Percentiles rank a stretch among this genome's conserved stretches.
These are phyloP conservation scores for Helminthosporium solani DNA, from an alignment of 2,329 filamentous ascomycete genomes.

Conservation along the genomic window DNA sequence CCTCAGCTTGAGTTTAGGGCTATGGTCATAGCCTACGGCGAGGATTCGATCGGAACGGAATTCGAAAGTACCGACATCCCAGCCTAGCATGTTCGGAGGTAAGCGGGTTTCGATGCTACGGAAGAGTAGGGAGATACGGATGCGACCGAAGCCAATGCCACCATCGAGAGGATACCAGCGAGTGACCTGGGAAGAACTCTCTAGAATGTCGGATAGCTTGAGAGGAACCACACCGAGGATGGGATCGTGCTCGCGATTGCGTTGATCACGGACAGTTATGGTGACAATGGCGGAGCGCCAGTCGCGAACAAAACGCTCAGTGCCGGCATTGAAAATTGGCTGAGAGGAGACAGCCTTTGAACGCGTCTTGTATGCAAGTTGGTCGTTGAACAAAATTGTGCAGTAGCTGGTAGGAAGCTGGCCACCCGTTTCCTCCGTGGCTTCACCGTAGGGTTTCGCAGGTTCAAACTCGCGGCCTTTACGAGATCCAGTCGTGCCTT, in stretches of 20 bases:
- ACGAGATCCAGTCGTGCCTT: constrained; percentile 76
- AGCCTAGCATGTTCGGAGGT: constrained; percentile 82
- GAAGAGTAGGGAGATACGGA: constrained; percentile 87
- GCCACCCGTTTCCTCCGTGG: constrained; percentile 78
- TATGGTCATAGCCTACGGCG: constrained; percentile 61
- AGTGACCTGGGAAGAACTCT: constrained; percentile 82
- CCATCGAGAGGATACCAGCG: constrained; percentile 97
- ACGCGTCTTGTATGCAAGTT: constrained; percentile 88
- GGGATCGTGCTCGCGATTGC: constrained; percentile 90
- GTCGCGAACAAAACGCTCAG: constrained; percentile 87
- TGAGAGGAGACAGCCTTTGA: constrained; percentile 91
- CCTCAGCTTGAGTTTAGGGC: constrained; percentile 70
- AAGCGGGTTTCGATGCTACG: constrained; percentile 83
- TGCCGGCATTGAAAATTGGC: constrained; percentile 96
- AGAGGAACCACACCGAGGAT: constrained; percentile 90
- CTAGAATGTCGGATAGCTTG: constrained; percentile 82
- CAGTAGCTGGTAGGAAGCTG: constrained; percentile 89
- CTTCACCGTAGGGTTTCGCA: constrained; percentile 79
- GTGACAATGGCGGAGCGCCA: constrained; percentile 89
- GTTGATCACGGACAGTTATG: constrained; percentile 81
- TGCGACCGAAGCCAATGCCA: constrained; percentile 83
- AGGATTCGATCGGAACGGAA: constrained; percentile 72
- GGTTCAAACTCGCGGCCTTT: constrained; percentile 88
- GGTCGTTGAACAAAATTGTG: constrained; percentile 86
- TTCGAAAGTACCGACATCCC: constrained; percentile 94